These are phyloP conservation scores for Zopfia rhizophila DNA, from an alignment of 2,329 filamentous ascomycete genomes.

Conservation along the genomic window DNA sequence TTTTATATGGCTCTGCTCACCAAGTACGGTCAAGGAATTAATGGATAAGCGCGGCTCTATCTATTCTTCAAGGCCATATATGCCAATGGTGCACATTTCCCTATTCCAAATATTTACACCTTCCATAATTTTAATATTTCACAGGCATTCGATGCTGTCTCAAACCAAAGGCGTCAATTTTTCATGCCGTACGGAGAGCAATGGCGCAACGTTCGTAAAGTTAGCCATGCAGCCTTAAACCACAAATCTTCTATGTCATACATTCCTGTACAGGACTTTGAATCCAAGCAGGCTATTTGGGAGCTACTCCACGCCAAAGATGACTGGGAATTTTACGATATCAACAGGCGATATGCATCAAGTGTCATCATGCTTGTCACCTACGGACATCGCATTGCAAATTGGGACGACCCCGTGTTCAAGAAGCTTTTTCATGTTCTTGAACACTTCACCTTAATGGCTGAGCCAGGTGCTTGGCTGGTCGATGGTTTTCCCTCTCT, in stretches of 20 bases:
- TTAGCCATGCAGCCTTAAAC: conserved; percentile 48
- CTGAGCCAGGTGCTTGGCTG: conserved; percentile 21
- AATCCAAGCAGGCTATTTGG: conserved; percentile 54
- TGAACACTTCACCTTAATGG: conserved; percentile 24
- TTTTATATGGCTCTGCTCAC: conserved; percentile 52
- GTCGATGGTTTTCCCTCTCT: conserved; percentile 25
- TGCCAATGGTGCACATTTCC: conserved; percentile 37
- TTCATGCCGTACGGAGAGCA: conserved; percentile 49
- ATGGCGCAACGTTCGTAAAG: conserved; percentile 48
- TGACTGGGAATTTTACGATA: conserved; percentile 30
- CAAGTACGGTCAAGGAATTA: conserved; percentile 52
- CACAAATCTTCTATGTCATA: conserved; percentile 45
- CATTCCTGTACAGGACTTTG: conserved; percentile 53
- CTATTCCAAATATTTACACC: conserved; percentile 18
- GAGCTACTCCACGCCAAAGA: conserved; percentile 49
- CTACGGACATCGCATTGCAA: conserved; percentile 28
- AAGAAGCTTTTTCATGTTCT: conserved; percentile 25
- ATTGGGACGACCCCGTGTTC: conserved; percentile 28
- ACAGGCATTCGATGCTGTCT: too few species aligned
- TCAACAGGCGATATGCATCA: conserved; percentile 25
- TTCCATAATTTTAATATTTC: too few species aligned
- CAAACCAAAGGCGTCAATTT: too few species aligned
- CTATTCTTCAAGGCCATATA: conserved; percentile 42
- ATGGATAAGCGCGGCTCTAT: conserved; percentile 45
- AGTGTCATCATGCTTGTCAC: conserved; percentile 31